phyloP scores from a whole-genome alignment of 805 yeast species.

The Zygotorulaspora florentina region DNA sequence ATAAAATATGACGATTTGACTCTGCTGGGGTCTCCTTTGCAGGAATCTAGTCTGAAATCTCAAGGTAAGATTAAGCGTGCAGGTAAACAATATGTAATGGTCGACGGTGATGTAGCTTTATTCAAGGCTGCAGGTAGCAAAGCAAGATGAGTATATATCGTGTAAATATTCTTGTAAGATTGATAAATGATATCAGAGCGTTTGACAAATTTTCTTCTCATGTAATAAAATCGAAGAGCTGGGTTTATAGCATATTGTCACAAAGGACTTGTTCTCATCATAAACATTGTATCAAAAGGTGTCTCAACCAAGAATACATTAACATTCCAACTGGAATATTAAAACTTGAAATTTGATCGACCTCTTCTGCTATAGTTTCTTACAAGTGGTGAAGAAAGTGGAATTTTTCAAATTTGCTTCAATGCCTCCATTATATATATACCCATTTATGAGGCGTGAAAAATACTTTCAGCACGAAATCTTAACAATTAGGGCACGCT shows the following conservation, averaged over 20 bases:
- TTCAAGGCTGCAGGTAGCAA: constrained; percentile 72
- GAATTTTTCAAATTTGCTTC: too few species aligned
- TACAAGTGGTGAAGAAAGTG: too few species aligned
- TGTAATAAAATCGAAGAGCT: constrained; percentile 38
- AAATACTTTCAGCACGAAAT: too few species aligned
- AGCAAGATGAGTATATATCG: constrained; percentile 24
- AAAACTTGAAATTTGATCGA: too few species aligned
- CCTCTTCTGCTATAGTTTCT: too few species aligned
- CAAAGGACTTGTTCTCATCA: constrained; percentile 39
- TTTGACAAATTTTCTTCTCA: constrained; percentile 36
- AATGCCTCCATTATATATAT: too few species aligned
- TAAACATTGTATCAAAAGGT: constrained; percentile 23
- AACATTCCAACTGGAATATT: constrained; percentile 6
- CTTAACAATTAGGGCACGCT: not conserved
- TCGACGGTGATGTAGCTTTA: constrained; percentile 77
- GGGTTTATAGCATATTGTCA: constrained; percentile 39
- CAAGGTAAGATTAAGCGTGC: constrained; percentile 30
- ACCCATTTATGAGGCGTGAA: too few species aligned
- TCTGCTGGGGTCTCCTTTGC: constrained; percentile 20
- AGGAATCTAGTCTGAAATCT: constrained; percentile 26
- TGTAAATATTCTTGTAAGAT: constrained; percentile 6
- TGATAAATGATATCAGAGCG: constrained; percentile 33
- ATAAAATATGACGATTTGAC: constrained; percentile 59
- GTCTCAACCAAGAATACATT: not conserved
- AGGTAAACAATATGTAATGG: constrained; percentile 75